These are phyloP conservation scores for Penicillium samsonianum DNA, from an alignment of 495 filamentous ascomycete genomes.

Conservation along the genomic window DNA sequence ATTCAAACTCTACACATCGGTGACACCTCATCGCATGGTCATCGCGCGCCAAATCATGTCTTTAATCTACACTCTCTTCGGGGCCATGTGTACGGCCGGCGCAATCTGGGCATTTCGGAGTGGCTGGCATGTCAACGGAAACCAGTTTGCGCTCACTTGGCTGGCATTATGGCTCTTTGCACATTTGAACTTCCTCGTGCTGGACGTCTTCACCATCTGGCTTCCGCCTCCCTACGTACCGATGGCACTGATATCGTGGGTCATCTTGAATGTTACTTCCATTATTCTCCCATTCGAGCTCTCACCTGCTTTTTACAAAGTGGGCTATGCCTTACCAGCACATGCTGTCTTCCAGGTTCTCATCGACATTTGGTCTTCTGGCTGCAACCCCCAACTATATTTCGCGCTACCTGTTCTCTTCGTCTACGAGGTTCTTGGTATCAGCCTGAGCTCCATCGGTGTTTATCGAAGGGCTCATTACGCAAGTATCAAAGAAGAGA, in stretches of 20 bases:
- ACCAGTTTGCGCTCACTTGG: conserved; percentile 52
- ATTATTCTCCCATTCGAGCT: conserved; percentile 52
- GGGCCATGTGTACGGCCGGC: conserved; percentile 47
- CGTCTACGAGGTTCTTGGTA: conserved; percentile 36
- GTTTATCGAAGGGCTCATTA: conserved; percentile 44
- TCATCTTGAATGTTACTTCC: conserved; percentile 48
- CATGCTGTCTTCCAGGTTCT: conserved; percentile 47
- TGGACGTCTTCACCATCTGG: conserved; percentile 52
- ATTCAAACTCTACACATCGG: conserved; percentile 44
- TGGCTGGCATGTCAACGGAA: conserved; percentile 48
- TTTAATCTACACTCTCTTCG: conserved; percentile 44
- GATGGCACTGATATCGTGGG: conserved; percentile 51
- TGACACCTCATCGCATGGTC: conserved; percentile 43
- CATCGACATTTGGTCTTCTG: conserved; percentile 50
- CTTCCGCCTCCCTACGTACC: conserved; percentile 44
- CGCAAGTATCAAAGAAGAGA: conserved; percentile 38
- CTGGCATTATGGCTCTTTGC: conserved; percentile 52
- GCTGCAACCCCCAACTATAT: conserved; percentile 47
- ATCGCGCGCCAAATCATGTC: conserved; percentile 44
- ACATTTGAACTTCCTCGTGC: conserved; percentile 50
- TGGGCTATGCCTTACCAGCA: conserved; percentile 49
- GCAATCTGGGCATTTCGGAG: conserved; percentile 53
- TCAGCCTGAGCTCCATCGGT: conserved; percentile 34
- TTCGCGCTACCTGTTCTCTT: conserved; percentile 49
- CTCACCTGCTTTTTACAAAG: conserved; percentile 47